Base-by-base conservation (phyloP, 2,329 filamentous ascomycete species). In the Monilinia polystroma region DNA sequence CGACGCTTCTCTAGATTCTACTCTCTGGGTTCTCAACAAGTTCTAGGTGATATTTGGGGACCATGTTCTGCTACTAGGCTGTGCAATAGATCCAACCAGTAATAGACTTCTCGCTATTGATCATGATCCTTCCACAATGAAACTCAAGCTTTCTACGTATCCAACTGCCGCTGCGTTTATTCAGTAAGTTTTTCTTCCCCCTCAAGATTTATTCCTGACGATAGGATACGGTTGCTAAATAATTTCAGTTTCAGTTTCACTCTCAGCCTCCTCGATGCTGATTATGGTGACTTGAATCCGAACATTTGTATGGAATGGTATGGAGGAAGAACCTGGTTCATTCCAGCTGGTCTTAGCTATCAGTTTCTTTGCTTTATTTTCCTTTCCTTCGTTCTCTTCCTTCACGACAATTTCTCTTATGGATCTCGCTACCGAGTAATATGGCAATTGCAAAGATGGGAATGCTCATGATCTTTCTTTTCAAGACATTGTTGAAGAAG, bases 81-180 rank as follows among this genome's bases (percentile, higher is more conserved):
- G n/a, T 23, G 10, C 47, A 23, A 23, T 4, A 49, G 8, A 11
- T 23, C 20, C 47, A 23, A 49, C n/a, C 47, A 11, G 20, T n/a
- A 26, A 6, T 11, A 1, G n/a, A 23, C 20, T 20, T 23, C 47
- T n/a, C n/a, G 47, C 10, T 26, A 14, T 52, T 23, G 11, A 52
- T 14, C 10, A 52, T 26, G 23, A 5, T 26, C 3, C 1, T 52
- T 52, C 1, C 49, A 52, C 12, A 29, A 29, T 52, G 12, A 12
- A 4, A 16, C 49, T 52, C 1, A 8, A 4, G 12, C 1, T 29
- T 52, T 52, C 49, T 18, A 16, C 23, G 7, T 52, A 6, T 29
- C 14, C 23, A 16, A 82, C 92, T 67, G 88, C 89, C 0, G 92
- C 90, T 1, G 89, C 90, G 1, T 92, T 92, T 75, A 90, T 92